Base-by-base conservation (phyloP, 2,329 filamentous ascomycete species). In the Fusarium redolens region DNA sequence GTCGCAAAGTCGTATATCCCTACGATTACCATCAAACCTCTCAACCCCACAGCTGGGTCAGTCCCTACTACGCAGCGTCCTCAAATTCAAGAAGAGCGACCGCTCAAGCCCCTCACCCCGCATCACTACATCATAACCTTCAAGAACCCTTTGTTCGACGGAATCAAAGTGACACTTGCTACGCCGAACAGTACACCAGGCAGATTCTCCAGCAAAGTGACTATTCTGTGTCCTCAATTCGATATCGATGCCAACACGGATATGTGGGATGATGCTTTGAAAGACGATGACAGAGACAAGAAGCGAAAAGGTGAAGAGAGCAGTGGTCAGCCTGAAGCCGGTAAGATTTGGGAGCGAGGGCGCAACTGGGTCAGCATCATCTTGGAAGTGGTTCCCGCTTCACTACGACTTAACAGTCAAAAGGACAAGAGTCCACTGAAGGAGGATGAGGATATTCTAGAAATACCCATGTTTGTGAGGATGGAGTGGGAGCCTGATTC, bases 311-410 rank as follows among this genome's bases (percentile, higher is more conserved):
- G 79, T 77, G 84, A 83, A 77, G 84, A 81, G 67, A 75, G 83
- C 77, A 79, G 78, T 71, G 76, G 84, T 56, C 88, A 90, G 54
- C 90, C 93, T 20, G 95, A 97, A 81, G 93, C 93, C 0, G 96
- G 96, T 58, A 98, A 98, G 83, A 91, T 98, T n/a, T 99, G 94
- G 93, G 95, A 98, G 72, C 90, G 92, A 60, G 96, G 95, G 0
- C 88, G 95, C 40, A 99, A 98, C 81, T 98, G 95, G 93, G 96
- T 96, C 20, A 96, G 92, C 73, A 94, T 99, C 15, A 93, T 98
- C 25, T 86, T 99, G 31, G 96, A 99, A 81, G 92, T 99, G 18
- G 89, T 98, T 1, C 89, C 95, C 4, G 85, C 90, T 1, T 87
- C 86, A 48, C 80, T 91, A 28, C 80, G 81, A 41, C 74, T 83